A percentile compares a stretch with the other conserved stretches of the same genome.
Conservation (phyloP, 805 yeast species). For the Yarrowia sp. region DNA sequence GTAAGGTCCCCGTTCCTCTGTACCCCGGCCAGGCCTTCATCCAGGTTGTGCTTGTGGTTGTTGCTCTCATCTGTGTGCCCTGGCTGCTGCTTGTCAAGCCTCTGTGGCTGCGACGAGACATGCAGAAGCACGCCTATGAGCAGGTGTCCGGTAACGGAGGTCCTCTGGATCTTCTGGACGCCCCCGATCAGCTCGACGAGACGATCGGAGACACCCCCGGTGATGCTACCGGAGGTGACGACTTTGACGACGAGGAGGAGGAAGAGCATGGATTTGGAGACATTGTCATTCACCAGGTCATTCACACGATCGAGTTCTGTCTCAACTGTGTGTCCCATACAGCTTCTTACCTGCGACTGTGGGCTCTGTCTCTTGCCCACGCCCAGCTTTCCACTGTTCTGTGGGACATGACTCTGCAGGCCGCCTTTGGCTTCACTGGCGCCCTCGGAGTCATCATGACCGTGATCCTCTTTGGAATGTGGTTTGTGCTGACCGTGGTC, state of each 20-base stretch:
- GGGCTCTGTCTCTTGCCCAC: conserved; percentile 98
- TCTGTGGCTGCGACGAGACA: conserved; percentile 65
- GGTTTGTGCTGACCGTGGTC: conserved; percentile 91
- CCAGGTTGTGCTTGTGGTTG: conserved; percentile 71
- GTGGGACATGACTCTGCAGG: conserved; percentile 93
- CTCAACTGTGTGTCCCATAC: conserved; percentile 98
- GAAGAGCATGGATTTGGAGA: conserved; percentile 83
- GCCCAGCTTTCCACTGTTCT: conserved; percentile 93
- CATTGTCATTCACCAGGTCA: conserved; percentile 94
- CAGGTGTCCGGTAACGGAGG: conserved; percentile 54
- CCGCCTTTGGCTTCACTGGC: conserved; percentile 75
- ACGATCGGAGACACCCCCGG: conserved; percentile 43
- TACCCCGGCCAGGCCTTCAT: conserved; percentile 80
- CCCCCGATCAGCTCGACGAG: conserved; percentile 38
- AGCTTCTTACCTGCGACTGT: conserved; percentile 91
- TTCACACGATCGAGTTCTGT: conserved; percentile 97
- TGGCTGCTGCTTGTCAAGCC: conserved; percentile 90
- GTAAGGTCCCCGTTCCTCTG: conserved; percentile 78
- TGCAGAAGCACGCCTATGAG: conserved; percentile 61
- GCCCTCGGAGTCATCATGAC: conserved; percentile 72
- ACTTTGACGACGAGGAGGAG: conserved; percentile 57
- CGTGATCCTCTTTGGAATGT: conserved; percentile 85
- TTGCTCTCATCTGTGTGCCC: conserved; percentile 92
- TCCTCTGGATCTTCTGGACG: conserved; percentile 40
- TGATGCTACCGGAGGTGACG: conserved; percentile 52